Evolutionary conservation across 1,284 basidiomycete species (phyloP), one percentile per base, ranked within the genome.

Genomic region (Cutaneotrichosporon sp.): DNA sequence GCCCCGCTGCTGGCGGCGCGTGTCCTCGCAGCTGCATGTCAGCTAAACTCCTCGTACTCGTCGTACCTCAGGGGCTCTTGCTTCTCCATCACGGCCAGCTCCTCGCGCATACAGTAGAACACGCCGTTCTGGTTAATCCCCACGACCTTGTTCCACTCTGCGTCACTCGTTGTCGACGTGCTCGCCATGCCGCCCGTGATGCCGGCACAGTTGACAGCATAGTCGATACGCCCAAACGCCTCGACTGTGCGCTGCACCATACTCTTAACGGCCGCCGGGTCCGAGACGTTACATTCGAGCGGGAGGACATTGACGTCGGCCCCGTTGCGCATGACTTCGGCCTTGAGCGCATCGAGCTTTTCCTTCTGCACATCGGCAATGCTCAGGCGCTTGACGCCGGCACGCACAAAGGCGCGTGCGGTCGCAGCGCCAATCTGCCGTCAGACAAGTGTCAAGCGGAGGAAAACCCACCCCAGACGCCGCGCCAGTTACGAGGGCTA

Each of bases 131-230:
- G 39, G 54, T 70, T 70, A 26, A 70, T 58, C 18, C 48, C 55
- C 15, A 60, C 60, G 36, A 68, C 56, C 37, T 49, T 54, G 51
- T 68, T 65, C 44, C 62, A 70, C 34, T 62, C 65, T n/a, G 54
- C 57, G 10, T 61, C 40, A 9, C 35, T 38, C 33, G 44, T 53
- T 15, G 49, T 18, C 8, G 39, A n/a, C 22, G 36, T 21, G 4
- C 22, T 2, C 0, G 4, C 49, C 51, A n/a, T n/a, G 1, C 8
- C 18, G 12, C 47, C 39, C 14, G 14, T 18, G 38, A 66, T 59
- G 1, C 68, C 68, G 2, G 68, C 68, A 37, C 60, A 62, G 52
- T 70, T 70, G 34, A 67, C 64, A 23, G 62, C 63, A 37, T 70
- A 68, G 55, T 70, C 68, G 18, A 70, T 23, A 15, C 66, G 59